Percentiles rank a stretch among this genome's conserved stretches.
Conservation (phyloP, 257 asterid species). For the Plantago major region DNA sequence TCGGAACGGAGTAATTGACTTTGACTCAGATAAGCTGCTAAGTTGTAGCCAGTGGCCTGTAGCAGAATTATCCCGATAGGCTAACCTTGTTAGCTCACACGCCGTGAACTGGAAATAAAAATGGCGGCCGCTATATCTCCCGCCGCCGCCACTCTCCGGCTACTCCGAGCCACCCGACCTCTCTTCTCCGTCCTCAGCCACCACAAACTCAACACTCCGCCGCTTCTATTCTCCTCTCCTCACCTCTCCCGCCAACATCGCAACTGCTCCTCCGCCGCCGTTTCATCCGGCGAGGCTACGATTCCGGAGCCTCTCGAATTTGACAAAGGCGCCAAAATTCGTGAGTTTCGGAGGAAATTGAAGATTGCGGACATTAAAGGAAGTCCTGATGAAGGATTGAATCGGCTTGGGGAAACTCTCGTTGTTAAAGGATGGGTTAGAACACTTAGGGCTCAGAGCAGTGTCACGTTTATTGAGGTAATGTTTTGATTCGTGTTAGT, state of each 20-base stretch:
- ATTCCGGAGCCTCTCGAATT: constrained; percentile 19
- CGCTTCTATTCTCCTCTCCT: constrained; percentile 29
- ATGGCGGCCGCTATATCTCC: constrained; percentile 70
- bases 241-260: constrained; percentile 31
- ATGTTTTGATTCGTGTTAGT: neutral
- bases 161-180: constrained; percentile 37
- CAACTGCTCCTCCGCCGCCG: constrained; percentile 52
- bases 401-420: constrained; percentile 58
- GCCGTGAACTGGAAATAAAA: neutral
- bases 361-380: constrained; percentile 79
- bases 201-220: constrained; percentile 21
- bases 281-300: constrained; percentile 33
- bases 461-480: constrained; percentile 82
- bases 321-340: constrained; percentile 40
- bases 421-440: constrained; percentile 94
- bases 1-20: no score
- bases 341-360: constrained; percentile 63
- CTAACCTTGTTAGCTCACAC: constrained; percentile 8
- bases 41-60: no score
- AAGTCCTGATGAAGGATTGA: constrained; percentile 69
- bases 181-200: constrained; percentile 33
- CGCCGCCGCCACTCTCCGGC: constrained; percentile 65
- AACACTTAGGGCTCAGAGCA: constrained; percentile 83
- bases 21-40: no score
- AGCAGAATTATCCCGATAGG: no score